These are phyloP conservation scores for Zymoseptoria brevis DNA, from an alignment of 2,329 filamentous ascomycete species.

Conservation along the genomic window DNA sequence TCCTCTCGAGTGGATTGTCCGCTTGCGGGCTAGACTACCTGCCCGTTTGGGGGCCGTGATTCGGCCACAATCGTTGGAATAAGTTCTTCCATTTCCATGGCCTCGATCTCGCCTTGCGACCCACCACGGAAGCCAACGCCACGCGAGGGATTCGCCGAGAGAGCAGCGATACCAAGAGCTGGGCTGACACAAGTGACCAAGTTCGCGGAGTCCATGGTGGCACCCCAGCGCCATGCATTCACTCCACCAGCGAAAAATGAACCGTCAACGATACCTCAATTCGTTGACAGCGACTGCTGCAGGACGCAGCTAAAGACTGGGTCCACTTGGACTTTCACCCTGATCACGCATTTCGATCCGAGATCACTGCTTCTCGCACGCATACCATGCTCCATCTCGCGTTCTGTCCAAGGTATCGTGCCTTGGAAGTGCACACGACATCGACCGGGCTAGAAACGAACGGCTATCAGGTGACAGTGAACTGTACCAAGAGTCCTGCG, in stretches of 20 bases:
- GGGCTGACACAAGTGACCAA: not conserved
- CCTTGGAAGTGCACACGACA: not conserved
- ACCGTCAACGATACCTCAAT: not conserved
- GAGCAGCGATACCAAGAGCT: not conserved
- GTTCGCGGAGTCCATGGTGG: not conserved
- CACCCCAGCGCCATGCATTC: not conserved
- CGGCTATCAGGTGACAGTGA: not conserved
- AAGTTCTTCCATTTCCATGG: no score
- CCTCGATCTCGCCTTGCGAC: not conserved
- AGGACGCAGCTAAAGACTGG: not conserved
- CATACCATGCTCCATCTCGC: not conserved
- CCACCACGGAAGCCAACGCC: not conserved
- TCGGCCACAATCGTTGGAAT: no score
- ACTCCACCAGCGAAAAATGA: not conserved
- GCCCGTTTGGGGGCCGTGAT: no score
- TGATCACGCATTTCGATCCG: not conserved
- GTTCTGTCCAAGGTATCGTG: not conserved
- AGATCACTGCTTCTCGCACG: not conserved
- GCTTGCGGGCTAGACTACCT: no score
- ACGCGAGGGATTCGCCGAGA: not conserved
- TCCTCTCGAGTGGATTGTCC: no score
- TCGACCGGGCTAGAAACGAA: not conserved
- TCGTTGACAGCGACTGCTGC: not conserved
- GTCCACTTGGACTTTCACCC: not conserved
- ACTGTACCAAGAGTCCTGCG: not conserved